A percentile compares a stretch with the other conserved stretches of the same genome.
Evolutionary conservation across 768 basidiomycete genomes (phyloP).

Genomic region (Mycena kentingensis): DNA sequence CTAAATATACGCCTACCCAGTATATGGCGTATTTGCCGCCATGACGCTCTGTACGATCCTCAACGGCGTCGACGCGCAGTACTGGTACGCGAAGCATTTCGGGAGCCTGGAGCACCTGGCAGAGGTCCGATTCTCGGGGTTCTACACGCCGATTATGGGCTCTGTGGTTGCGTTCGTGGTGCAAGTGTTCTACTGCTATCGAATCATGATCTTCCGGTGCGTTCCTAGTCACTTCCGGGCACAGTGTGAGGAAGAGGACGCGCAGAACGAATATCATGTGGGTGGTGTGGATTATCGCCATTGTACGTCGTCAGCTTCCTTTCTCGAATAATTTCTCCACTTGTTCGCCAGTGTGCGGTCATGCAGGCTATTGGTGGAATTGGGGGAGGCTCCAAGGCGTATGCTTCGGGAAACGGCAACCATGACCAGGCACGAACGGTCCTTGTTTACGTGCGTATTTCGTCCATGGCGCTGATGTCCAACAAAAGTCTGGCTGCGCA

Average conservation of each 20-base stretch:
- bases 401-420: constrained; percentile 4
- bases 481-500: background rate
- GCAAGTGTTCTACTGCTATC: constrained; percentile 24
- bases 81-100: constrained; percentile 31
- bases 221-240: too few species aligned
- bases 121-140: constrained; percentile 24
- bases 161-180: constrained; percentile 22
- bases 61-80: constrained; percentile 28
- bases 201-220: constrained; percentile 18
- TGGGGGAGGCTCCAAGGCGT: constrained; percentile 18
- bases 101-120: constrained; percentile 29
- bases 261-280: too few species aligned
- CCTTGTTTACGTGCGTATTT: background rate
- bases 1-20: constrained; percentile 18
- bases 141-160: constrained; percentile 27
- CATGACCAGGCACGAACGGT: constrained; percentile 17
- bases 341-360: constrained; percentile 2
- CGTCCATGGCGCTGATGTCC: background rate
- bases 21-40: constrained; percentile 26
- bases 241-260: background rate
- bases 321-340: too few species aligned
- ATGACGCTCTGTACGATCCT: constrained; percentile 29
- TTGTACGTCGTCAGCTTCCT: too few species aligned
- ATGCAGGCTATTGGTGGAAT: constrained; percentile 16
- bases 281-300: background rate